Conservation (phyloP, 305 asterid species). For the Plantago rigida region DNA sequence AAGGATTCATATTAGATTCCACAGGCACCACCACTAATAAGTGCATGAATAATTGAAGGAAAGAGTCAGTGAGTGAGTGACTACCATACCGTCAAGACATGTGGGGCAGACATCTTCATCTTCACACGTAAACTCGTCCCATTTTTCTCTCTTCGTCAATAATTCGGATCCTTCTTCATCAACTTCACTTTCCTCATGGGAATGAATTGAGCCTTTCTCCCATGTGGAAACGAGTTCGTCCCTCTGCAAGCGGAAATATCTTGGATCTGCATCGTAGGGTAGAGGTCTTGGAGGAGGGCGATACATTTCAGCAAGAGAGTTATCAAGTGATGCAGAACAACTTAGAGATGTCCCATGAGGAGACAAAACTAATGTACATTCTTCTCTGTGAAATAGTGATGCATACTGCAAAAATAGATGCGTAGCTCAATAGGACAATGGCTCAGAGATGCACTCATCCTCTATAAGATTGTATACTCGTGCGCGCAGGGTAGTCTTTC, state of each 20-base stretch:
- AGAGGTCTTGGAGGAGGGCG: slow-evolving; percentile 58
- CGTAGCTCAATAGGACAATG: too few relatives aligned
- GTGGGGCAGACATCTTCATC: slow-evolving; percentile 97
- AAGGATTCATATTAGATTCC: too few relatives aligned
- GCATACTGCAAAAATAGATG: slow-evolving; percentile 41
- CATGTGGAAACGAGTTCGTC: slow-evolving; percentile 51
- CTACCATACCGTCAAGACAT: slow-evolving; percentile 71
- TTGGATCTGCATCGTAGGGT: slow-evolving; percentile 57
- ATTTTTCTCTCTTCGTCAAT: slow-evolving; percentile 50
- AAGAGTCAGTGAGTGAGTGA: slow-evolving; percentile 1
- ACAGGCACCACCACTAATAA: too few relatives aligned
- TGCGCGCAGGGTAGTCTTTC: too few relatives aligned
- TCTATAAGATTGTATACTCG: too few relatives aligned
- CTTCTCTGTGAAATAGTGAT: slow-evolving; percentile 46
- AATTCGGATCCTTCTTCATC: slow-evolving; percentile 51
- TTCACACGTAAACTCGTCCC: slow-evolving; percentile 58
- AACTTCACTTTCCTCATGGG: slow-evolving; percentile 60
- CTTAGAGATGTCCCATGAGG: slow-evolving; percentile 41
- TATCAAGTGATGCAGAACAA: slow-evolving; percentile 37
- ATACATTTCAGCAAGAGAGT: slow-evolving; percentile 39
- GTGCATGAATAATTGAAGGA: background rate
- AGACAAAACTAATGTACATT: slow-evolving; percentile 35
- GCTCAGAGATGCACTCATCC: too few relatives aligned
- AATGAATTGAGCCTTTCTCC: slow-evolving; percentile 74
- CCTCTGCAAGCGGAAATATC: slow-evolving; percentile 43